Conservation (phyloP, 306 rosid species). For the Sechiopsis laciniata region DNA sequence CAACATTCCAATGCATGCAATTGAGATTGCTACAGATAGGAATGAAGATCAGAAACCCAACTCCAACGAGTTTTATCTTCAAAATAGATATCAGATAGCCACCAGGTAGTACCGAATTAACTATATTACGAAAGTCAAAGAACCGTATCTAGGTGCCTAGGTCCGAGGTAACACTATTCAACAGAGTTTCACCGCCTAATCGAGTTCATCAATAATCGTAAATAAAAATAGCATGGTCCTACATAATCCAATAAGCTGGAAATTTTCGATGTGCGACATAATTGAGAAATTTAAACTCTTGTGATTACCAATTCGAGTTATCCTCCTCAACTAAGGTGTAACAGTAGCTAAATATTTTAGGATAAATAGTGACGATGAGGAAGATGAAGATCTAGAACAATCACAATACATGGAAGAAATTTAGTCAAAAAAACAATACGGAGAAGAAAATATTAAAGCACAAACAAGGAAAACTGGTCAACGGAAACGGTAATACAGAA, state of each 20-base stretch:
- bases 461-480: not conserved
- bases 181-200: not conserved
- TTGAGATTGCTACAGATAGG: not conserved
- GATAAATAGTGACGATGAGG: conserved; percentile 1
- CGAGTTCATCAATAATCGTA: not conserved
- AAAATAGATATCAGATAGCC: conserved; percentile 1
- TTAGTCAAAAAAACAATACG: not conserved
- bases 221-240: not conserved
- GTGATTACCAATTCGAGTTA: not conserved
- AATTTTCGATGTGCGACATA: not conserved
- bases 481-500: conserved; percentile 10
- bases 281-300: not conserved
- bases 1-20: conserved; percentile 3
- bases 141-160: conserved; percentile 3
- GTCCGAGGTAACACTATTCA: not conserved
- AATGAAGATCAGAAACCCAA: not conserved
- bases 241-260: not conserved
- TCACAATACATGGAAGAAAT: not conserved
- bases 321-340: not conserved
- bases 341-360: conserved; percentile 6
- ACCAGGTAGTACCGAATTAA: not conserved
- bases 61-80: not conserved
- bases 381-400: conserved; percentile 4
- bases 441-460: not conserved
- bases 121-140: conserved; percentile 7